A percentile compares a stretch with the other conserved stretches of the same genome.
Evolutionary conservation across 805 yeast species (phyloP).

Genomic region (Wickerhamomyces bisporus): DNA sequence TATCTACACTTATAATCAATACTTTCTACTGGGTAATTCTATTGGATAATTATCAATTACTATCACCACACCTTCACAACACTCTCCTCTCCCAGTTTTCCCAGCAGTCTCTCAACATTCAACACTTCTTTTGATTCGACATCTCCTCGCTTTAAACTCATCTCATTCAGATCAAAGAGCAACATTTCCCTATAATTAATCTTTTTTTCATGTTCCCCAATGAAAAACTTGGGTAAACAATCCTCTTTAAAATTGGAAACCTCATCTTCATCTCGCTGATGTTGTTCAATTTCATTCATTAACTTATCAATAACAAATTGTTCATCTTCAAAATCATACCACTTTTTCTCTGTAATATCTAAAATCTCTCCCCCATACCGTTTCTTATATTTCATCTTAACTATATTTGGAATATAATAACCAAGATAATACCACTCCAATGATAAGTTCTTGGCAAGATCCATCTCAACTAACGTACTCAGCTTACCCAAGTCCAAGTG

Average conservation of each 20-base stretch:
- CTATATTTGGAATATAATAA: constrained; percentile 71
- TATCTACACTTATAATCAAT: too few relatives aligned
- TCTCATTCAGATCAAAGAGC: neutral
- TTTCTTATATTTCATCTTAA: constrained; percentile 77
- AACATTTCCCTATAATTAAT: neutral
- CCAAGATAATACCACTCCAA: constrained; percentile 67
- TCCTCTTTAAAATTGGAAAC: neutral
- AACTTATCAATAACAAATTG: constrained; percentile 17
- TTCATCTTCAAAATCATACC: constrained; percentile 25
- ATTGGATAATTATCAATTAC: too few relatives aligned
- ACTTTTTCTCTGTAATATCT: constrained; percentile 47
- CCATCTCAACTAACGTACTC: constrained; percentile 67
- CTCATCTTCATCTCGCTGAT: neutral
- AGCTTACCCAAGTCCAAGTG: constrained; percentile 70
- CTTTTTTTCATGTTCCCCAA: neutral
- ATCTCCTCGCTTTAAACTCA: neutral
- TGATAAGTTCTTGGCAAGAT: constrained; percentile 42
- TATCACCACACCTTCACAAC: constrained; percentile 16
- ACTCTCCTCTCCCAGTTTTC: neutral
- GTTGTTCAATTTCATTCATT: constrained; percentile 18
- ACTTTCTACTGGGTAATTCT: too few relatives aligned
- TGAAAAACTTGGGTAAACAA: neutral
- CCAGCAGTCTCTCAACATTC: neutral
- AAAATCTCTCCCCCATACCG: constrained; percentile 72
- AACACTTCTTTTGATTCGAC: neutral